Base-by-base conservation (phyloP, 805 yeast species). In the Candida qinlingensis region DNA sequence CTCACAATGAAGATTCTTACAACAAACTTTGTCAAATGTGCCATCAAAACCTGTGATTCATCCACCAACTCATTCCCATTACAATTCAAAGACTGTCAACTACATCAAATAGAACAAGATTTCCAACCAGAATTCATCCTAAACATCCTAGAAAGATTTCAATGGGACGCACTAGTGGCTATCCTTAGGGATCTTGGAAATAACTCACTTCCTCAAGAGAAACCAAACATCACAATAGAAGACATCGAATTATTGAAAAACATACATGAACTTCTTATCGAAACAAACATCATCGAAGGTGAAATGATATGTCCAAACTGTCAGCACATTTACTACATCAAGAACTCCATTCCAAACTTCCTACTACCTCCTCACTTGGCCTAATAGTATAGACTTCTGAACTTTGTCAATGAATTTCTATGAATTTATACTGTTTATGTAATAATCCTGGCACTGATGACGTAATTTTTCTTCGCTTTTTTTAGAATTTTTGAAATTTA, bases 1-100 rank as follows among this genome's bases (percentile, higher is more conserved):
- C 7, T 30, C 9, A 36, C 13, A 36, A 92, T 92, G 99, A 92
- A 94, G 70, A 81, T 92, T 60, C 72, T 94, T 29, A 92, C 99
- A n/a, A 87, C 97, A 10, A 94, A 94, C 68, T 94, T 94, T 68
- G 96, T 94, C 53, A 89, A 85, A 64, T 94, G 99, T 68, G 90
- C 98, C 0, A 86, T 89, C 52, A 83, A 85, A 61, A 60, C 81
- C 2, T 94, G 99, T 63, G 89, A 84, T 41, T 70, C 81, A 11
- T 77, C 92, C 6, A 77, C 79, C 11, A 79, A 81, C 6, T 80
- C 95, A 19, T 94, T 90, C 63, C 99, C 99, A 2, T 75, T 94
- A 48, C 73, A 74, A 51, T 92, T 76, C 63, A 65, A 74, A 77
- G 74, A 75, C 47, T 85, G 94, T 58, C 77, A 84, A 57, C 71